Percentiles rank a stretch among this genome's conserved stretches.
phyloP scores from a whole-genome alignment of 257 asterid genomes.

The Fraxinus quadrangulata region DNA sequence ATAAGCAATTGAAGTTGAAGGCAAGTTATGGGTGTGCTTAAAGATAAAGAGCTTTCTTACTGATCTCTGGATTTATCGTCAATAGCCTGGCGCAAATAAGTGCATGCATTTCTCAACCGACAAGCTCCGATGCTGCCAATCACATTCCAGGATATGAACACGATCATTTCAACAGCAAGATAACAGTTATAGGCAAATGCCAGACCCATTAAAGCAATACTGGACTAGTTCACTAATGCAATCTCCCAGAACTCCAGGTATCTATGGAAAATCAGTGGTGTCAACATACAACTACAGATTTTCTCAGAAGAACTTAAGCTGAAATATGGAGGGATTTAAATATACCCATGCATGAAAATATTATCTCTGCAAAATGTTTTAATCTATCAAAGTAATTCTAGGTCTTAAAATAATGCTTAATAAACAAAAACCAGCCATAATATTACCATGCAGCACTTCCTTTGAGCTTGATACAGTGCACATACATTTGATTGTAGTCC shows the following conservation, averaged over 20 bases:
- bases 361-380: background rate
- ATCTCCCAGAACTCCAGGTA: background rate
- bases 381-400: background rate
- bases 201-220: background rate
- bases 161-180: background rate
- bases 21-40: background rate
- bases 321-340: background rate
- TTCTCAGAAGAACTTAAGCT: constrained; percentile 6
- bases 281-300: background rate
- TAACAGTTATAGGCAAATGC: background rate
- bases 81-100: constrained; percentile 7
- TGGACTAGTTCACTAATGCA: background rate
- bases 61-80: constrained; percentile 9
- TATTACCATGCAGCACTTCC: constrained; percentile 25
- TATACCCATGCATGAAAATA: background rate
- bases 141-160: background rate
- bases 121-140: constrained; percentile 28
- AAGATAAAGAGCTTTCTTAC: constrained; percentile 17
- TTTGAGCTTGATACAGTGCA: constrained; percentile 7
- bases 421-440: background rate
- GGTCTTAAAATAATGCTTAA: background rate
- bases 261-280: background rate
- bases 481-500: constrained; percentile 8
- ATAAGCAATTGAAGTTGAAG: background rate
- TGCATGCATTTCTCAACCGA: background rate